Evolutionary conservation across 108 stramenopile genomes (phyloP), one percentile per base, ranked within the genome.

Genomic region (Seminavis robusta): DNA sequence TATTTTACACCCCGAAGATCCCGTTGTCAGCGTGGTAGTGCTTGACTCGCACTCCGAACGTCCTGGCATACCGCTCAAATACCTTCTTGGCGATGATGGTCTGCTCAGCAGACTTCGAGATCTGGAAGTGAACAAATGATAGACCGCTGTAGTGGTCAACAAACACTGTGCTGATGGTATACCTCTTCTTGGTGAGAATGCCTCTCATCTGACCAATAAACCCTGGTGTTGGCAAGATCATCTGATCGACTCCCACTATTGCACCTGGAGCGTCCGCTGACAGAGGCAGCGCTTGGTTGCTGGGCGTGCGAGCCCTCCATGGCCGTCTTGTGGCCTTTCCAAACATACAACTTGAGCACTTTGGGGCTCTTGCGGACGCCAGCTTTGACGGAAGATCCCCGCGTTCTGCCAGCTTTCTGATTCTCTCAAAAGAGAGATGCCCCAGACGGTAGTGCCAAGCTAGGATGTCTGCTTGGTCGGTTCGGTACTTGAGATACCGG

Each of bases 151-250:
- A 42, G 24, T 79, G 71, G 43, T 78, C 77, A 15, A 69, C 63
- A 47, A 69, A 73, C 25, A 77, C 52, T 32, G 76, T 72, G 1
- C 47, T 49, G 7, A 29, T 51, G 2, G 7, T 23, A 26, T 71
- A 70, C 19, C 70, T 27, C 0, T 43, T 21, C 19, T 50, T 52
- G 0, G 69, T 71, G 1, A 75, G 19, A 11, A 24, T 31, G 9
- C 73, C 79, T 29, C 52, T 52, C 33, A 67, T 33, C 33, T 80
- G 69, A 3, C 56, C 64, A 42, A 80, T 60, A 11, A 74, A 52
- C 0, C 73, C 73, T 9, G 70, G 79, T 21, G 55, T 66, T 1
- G 57, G 27, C 13, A 57, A 62, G 7, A 64, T 56, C 8, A 76
- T 37, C 38, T 72, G 70, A 46, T 78, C 67, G 11, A 78, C 67